Conservation (phyloP, 2,329 filamentous ascomycete genomes). For the Leptosphaerulina australis region DNA sequence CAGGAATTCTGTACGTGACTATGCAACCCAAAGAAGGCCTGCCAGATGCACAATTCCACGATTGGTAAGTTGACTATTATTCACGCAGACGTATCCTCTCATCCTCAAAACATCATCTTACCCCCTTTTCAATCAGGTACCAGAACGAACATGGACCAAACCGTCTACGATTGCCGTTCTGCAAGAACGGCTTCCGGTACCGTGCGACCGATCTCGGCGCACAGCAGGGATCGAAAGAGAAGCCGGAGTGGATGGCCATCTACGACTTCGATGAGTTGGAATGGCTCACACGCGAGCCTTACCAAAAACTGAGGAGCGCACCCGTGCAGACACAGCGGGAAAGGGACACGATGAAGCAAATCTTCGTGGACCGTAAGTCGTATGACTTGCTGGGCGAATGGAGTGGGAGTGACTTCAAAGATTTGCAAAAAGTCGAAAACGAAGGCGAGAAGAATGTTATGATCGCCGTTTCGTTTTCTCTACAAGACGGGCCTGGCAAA, state of each 20-base stretch:
- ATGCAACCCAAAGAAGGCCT: slow-evolving; percentile 78
- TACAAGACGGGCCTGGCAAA: slow-evolving; percentile 59
- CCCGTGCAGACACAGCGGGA: slow-evolving; percentile 64
- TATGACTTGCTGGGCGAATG: slow-evolving; percentile 68
- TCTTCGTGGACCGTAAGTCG: slow-evolving; percentile 72
- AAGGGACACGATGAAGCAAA: slow-evolving; percentile 66
- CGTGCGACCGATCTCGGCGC: slow-evolving; percentile 64
- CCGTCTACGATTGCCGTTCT: slow-evolving; percentile 75
- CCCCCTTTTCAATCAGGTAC: slow-evolving; percentile 59
- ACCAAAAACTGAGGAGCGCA: slow-evolving; percentile 67
- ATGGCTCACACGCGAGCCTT: slow-evolving; percentile 71
- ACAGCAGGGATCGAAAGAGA: slow-evolving; percentile 42
- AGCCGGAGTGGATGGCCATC: slow-evolving; percentile 75
- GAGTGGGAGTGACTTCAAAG: slow-evolving; percentile 62
- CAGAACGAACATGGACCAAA: slow-evolving; percentile 90
- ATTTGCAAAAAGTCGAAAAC: slow-evolving; percentile 65
- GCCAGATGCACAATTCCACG: slow-evolving; percentile 74
- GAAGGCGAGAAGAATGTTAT: slow-evolving; percentile 62
- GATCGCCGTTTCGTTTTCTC: slow-evolving; percentile 65
- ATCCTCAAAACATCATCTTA: slow-evolving; percentile 23
- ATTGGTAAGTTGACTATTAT: slow-evolving; percentile 53
- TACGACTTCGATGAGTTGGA: slow-evolving; percentile 82
- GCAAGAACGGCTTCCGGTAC: slow-evolving; percentile 80
- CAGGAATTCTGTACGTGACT: slow-evolving; percentile 80
- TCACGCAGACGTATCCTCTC: slow-evolving; percentile 28